These are phyloP conservation scores for Leucocoprinus leucothites DNA, from an alignment of 768 basidiomycete genomes.

Conservation along the genomic window DNA sequence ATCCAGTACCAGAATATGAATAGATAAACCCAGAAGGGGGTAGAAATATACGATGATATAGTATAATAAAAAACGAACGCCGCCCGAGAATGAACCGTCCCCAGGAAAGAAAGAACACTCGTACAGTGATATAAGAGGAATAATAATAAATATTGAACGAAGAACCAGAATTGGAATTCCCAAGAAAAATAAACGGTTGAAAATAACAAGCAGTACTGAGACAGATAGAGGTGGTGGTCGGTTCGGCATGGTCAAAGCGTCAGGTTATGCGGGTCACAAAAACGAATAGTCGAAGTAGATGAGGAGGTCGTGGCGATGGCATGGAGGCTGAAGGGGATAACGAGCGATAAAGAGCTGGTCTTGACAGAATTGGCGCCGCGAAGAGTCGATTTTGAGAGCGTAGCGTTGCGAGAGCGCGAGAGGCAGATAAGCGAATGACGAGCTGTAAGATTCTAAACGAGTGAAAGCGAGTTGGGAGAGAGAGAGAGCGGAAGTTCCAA, in stretches of 20 bases:
- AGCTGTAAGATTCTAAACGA: not conserved
- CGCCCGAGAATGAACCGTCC: conserved; percentile 9
- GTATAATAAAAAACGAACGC: not conserved
- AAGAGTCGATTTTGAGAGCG: no score
- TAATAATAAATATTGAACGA: conserved; percentile 5
- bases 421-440: no score
- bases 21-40: not conserved
- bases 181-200: not conserved
- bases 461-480: not conserved
- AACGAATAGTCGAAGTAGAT: no score
- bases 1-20: not conserved
- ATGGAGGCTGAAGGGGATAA: no score
- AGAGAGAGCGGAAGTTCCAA: not conserved
- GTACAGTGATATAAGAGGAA: not conserved
- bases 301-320: no score
- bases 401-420: no score
- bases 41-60: not conserved
- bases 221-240: not conserved
- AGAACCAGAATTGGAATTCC: not conserved
- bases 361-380: no score
- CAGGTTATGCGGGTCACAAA: no score
- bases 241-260: not conserved
- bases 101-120: not conserved
- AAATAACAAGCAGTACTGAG: not conserved
- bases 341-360: no score